These are phyloP conservation scores for Hymenoscyphus fraxineus DNA, from an alignment of 2,329 filamentous ascomycete species.

Conservation along the genomic window DNA sequence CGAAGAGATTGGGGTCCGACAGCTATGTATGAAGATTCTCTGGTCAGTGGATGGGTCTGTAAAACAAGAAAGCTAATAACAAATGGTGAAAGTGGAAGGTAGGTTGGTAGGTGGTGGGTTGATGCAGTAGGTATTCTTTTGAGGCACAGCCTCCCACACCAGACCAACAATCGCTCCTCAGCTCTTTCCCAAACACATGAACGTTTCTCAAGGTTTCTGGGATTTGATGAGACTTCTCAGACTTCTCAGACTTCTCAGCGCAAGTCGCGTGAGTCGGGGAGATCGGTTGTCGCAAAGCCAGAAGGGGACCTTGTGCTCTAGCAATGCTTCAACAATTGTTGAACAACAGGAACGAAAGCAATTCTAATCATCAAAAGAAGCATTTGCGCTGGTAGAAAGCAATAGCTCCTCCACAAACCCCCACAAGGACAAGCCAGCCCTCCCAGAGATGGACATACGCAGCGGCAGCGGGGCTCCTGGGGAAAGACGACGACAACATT, in stretches of 20 bases:
- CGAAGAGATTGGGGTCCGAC: conserved; percentile 60
- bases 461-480: conserved; percentile 27
- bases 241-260: not conserved
- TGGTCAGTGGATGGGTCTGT: conserved; percentile 21
- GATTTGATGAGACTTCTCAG: conserved; percentile 2
- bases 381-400: conserved; percentile 2
- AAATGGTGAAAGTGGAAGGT: not conserved
- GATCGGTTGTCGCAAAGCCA: not conserved
- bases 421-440: conserved; percentile 5
- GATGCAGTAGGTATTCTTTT: not conserved
- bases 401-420: not conserved
- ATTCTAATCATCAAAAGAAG: not conserved
- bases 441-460: conserved; percentile 7
- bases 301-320: not conserved
- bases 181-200: conserved; percentile 2
- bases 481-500: conserved; percentile 24
- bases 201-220: not conserved
- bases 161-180: not conserved
- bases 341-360: not conserved
- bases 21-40: conserved; percentile 19
- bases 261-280: not conserved
- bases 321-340: not conserved
- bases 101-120: not conserved
- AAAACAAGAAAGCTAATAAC: not conserved
- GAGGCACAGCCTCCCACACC: not conserved